Conservation (phyloP, 805 yeast species). For the Saccharomycopsis selenospora region DNA sequence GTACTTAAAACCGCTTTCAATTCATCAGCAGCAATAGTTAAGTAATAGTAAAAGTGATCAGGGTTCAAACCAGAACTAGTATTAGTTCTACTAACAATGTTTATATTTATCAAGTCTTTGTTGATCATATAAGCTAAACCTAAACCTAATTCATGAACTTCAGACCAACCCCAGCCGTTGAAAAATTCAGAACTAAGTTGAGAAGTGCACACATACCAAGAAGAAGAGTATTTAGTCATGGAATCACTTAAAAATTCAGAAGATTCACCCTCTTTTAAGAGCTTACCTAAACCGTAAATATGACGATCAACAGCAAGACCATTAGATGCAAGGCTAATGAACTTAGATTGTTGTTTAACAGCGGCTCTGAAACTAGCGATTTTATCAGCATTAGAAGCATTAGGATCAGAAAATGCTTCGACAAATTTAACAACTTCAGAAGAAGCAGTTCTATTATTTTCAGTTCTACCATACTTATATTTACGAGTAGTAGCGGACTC, state of each 20-base stretch:
- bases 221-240: slow-evolving; percentile 61
- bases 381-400: slow-evolving; percentile 39
- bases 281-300: slow-evolving; percentile 77
- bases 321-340: slow-evolving; percentile 67
- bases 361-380: slow-evolving; percentile 66
- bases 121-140: slow-evolving; percentile 93
- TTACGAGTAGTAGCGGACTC: slow-evolving; percentile 94
- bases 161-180: slow-evolving; percentile 94
- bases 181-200: slow-evolving; percentile 80
- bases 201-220: slow-evolving; percentile 86
- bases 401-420: slow-evolving; percentile 58
- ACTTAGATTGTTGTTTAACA: slow-evolving; percentile 62
- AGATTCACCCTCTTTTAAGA: slow-evolving; percentile 49
- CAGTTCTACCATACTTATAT: slow-evolving; percentile 87
- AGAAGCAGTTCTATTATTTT: slow-evolving; percentile 83
- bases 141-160: slow-evolving; percentile 88
- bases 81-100: slow-evolving; percentile 67
- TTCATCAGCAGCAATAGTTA: slow-evolving; percentile 76
- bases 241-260: slow-evolving; percentile 74
- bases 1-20: slow-evolving; percentile 52
- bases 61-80: slow-evolving; percentile 50
- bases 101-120: slow-evolving; percentile 76
- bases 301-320: slow-evolving; percentile 94
- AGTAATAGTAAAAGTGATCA: slow-evolving; percentile 53
- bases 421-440: slow-evolving; percentile 64